Base-by-base conservation (phyloP, 2,329 filamentous ascomycete genomes). In the Bipolaris cookei region DNA sequence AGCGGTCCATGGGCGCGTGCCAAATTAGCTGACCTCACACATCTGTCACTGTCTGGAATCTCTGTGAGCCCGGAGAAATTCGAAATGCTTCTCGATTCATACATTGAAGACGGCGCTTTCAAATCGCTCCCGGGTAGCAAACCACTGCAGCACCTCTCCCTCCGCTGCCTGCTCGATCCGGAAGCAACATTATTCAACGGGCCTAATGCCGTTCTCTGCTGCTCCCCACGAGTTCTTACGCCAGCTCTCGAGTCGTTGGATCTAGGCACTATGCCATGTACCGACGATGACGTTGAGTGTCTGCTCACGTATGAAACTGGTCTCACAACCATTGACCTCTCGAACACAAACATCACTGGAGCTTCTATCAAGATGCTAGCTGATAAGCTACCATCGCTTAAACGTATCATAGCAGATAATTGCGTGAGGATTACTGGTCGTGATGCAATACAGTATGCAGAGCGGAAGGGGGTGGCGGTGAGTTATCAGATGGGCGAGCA, bases 391-490 rank as follows among this genome's bases (percentile, higher is more conserved):
- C 62, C 62, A 0, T 57, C 60, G 8, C 57, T 80, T 4, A 64
- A 63, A 39, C 59, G 56, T 10, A 61, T 80, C 16, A 67, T 65
- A 2, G 62, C 78, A 16, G 67, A 78, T 42, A 58, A 75, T 7
- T 81, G 78, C 45, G 50, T 50, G 2, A 47, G 64, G 6, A 69
- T 81, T 1, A 65, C 50, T 10, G 71, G 73, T 14, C 59, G 72
- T 1, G 79, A 81, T 65, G 79, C 77, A 0, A 67, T 80, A 3
- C 68, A 72, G 11, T 79, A 78, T 70, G 79, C 79, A 3, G 62
- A 73, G 46, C 54, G 49, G 5, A 73, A 73, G 55, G 78, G 78
- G 0, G 58, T 75, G 1, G 14, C 21, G 8, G 68, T 74, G 3
- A 59, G 58, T 16, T 66, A 52, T 43, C 51, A 30, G 30, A 68